Evolutionary conservation across 345 rosid species (phyloP), one percentile per base, ranked within the genome.

Genomic region (Pseudoturritis turrita): DNA sequence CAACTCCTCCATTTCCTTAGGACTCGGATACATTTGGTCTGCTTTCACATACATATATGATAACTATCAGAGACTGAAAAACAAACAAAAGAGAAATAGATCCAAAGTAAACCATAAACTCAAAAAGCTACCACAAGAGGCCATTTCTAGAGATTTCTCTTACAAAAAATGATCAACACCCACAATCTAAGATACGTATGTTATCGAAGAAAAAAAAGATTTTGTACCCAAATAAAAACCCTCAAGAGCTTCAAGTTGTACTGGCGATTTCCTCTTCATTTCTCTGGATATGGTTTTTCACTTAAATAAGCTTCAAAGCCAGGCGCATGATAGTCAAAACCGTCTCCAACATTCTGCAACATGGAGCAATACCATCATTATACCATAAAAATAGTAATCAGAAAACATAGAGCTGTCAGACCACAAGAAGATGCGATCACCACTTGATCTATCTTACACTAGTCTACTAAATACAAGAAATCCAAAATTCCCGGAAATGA

Each of bases 21-120:
- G 79, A 0, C 87, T 65, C 1, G 97, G 99, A 80, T 84, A 83
- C 79, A 77, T 81, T 56, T 82, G 62, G 70, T 82, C 99, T 89
- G 88, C 19, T 71, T 73, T 72, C 45, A 75, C 51, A 77, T 5
- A 75, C 51, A 77, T 5, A 61, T 4, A 47, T 4, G 18, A 46
- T 4, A 54, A 8, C 22, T 2, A 28, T 70, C 52, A 62, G 56
- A 17, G 36, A 26, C 40, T 26, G 29, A n/a, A 25, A 18, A 62
- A 7, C 15, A 7, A 49, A 9, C n/a, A 21, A 9, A 25, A 45
- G 21, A 54, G 40, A 41, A 40, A 53, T 41, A 51, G 25, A 69
- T 22, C 40, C 51, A 36, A 23, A 1, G 41, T 33, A 47, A 28
- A 68, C 1, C n/a, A 57, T 41, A 3, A 8, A 71, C 14, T 1